Conservation (phyloP, 345 rosid species). For the Salix purpurea region DNA sequence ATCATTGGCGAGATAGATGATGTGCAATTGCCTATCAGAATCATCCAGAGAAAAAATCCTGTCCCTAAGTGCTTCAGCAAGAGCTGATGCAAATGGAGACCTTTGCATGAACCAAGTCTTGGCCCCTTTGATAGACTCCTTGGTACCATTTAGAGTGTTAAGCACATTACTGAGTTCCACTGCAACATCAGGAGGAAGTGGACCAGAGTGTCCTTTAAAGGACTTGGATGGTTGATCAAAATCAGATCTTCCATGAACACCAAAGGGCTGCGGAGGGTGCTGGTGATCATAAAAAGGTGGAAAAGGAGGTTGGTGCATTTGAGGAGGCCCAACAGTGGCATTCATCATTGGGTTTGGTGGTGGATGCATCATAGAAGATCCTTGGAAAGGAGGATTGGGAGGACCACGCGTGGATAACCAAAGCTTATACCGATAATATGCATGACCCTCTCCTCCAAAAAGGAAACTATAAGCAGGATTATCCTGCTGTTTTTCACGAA, state of each 20-base stretch:
- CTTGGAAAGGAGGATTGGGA: slow-evolving; percentile 55
- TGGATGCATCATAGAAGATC: slow-evolving; percentile 60
- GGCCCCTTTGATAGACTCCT: slow-evolving; percentile 95
- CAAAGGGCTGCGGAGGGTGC: slow-evolving; percentile 65
- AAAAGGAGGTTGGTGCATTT: slow-evolving; percentile 71
- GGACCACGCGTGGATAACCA: slow-evolving; percentile 69
- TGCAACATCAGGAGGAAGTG: slow-evolving; percentile 86
- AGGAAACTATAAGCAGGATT: slow-evolving; percentile 87
- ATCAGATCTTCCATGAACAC: slow-evolving; percentile 57
- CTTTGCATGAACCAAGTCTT: slow-evolving; percentile 99
- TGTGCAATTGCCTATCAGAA: slow-evolving; percentile 87
- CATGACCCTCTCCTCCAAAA: slow-evolving; percentile 92
- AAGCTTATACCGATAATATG: slow-evolving; percentile 77
- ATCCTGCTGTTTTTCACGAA: slow-evolving; percentile 89
- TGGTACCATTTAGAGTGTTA: slow-evolving; percentile 82
- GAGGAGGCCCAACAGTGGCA: slow-evolving; percentile 51
- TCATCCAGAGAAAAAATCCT: slow-evolving; percentile 80
- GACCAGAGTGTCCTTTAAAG: slow-evolving; percentile 74
- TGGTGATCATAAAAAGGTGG: slow-evolving; percentile 69
- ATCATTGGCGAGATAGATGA: slow-evolving; percentile 90
- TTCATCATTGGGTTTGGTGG: slow-evolving; percentile 65
- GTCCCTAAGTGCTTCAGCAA: slow-evolving; percentile 86
- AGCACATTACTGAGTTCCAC: slow-evolving; percentile 69
- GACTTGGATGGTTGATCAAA: slow-evolving; percentile 63
- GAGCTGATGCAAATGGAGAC: slow-evolving; percentile 87